These are phyloP conservation scores for Arachnomyces sp. DNA, from an alignment of 2,329 filamentous ascomycete species.

Conservation along the genomic window DNA sequence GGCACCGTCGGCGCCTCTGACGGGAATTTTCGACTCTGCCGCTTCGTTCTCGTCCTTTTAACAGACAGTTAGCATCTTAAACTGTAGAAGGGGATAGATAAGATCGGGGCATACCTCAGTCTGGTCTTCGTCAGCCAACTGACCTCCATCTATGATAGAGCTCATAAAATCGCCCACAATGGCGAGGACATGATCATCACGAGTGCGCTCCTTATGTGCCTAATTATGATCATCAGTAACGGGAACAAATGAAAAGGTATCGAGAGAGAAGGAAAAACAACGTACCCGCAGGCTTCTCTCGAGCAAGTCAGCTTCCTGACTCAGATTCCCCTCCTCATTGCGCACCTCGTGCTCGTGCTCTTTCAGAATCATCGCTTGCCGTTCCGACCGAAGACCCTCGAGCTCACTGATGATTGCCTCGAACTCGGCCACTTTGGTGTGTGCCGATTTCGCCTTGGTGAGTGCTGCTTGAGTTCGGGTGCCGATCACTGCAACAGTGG, in stretches of 20 bases:
- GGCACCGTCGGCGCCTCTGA: conserved; percentile 28
- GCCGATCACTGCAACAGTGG: conserved; percentile 33
- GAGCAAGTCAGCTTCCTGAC: no score
- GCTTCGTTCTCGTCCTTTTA: no score
- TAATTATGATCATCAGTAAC: conserved; percentile 9
- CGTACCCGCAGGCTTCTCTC: conserved; percentile 14
- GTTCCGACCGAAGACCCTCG: conserved; percentile 19
- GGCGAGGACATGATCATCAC: conserved; percentile 33
- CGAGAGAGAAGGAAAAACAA: conserved; percentile 2
- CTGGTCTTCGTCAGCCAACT: conserved; percentile 34
- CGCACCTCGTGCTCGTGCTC: conserved; percentile 28
- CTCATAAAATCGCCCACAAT: conserved; percentile 33
- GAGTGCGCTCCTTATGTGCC: conserved; percentile 21
- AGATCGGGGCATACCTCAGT: conserved; percentile 26
- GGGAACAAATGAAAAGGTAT: not conserved
- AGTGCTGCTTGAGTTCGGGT: conserved; percentile 31
- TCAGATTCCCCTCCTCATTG: conserved; percentile 15
- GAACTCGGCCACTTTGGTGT: conserved; percentile 33
- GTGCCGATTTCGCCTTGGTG: conserved; percentile 32
- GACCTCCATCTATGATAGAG: conserved; percentile 30
- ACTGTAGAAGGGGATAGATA: not conserved
- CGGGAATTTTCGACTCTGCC: no score
- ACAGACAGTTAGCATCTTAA: no score
- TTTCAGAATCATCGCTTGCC: conserved; percentile 20
- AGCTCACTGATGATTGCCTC: conserved; percentile 27